These are phyloP conservation scores for Saccharomyces hybrid DNA, from an alignment of 1,139 yeast genomes.

Conservation along the genomic window DNA sequence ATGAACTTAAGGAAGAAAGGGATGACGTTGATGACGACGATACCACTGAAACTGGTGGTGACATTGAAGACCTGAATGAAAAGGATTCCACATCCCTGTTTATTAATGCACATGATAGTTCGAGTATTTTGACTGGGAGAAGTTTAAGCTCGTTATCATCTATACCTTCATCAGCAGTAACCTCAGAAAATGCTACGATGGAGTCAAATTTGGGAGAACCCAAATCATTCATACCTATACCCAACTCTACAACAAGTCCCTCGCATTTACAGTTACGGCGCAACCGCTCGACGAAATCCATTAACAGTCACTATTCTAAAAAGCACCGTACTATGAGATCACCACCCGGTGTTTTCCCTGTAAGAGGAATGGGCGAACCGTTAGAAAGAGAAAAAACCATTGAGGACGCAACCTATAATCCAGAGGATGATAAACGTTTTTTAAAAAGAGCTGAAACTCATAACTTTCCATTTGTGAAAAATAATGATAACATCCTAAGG, in stretches of 20 bases:
- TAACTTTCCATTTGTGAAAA: not conserved
- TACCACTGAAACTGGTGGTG: not conserved
- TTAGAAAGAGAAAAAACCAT: conserved; percentile 47
- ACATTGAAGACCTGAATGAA: not conserved
- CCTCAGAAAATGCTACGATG: not conserved
- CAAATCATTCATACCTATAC: not conserved
- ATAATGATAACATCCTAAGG: conserved; percentile 3
- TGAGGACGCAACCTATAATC: conserved; percentile 35
- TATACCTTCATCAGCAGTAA: not conserved
- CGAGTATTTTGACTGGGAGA: not conserved
- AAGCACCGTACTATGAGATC: conserved; percentile 35
- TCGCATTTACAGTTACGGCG: conserved; percentile 1
- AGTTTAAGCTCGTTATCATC: conserved; percentile 3
- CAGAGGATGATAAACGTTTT: not conserved
- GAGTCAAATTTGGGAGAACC: not conserved
- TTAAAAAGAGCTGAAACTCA: not conserved
- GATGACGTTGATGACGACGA: conserved; percentile 7
- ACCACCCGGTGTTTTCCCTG: conserved; percentile 74
- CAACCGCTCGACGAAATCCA: conserved; percentile 1
- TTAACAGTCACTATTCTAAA: conserved; percentile 4
- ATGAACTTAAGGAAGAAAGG: conserved; percentile 8
- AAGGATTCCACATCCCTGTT: not conserved
- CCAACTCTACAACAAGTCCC: conserved; percentile 1
- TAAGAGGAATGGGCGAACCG: conserved; percentile 66
- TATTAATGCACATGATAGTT: not conserved